Evolutionary conservation across 129 eudicot species (phyloP).

Genomic region (Dittrichia graveolens): DNA sequence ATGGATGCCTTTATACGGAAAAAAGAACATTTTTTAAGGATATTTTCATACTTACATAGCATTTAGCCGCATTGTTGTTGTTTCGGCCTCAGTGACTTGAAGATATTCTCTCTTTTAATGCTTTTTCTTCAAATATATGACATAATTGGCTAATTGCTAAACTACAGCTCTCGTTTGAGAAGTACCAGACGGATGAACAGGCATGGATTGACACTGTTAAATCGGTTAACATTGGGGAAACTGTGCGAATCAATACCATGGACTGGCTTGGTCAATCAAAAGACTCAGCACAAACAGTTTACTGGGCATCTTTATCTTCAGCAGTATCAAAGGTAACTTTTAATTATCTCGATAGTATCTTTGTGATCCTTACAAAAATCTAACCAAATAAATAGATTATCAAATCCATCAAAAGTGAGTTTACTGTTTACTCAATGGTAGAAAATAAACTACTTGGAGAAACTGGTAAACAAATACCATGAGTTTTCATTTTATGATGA

Average conservation of each 20-base stretch:
- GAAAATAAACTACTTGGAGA: too few species aligned
- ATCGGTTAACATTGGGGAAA: constrained; percentile 59
- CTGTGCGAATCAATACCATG: constrained; percentile 81
- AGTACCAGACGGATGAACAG: constrained; percentile 80
- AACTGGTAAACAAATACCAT: too few species aligned
- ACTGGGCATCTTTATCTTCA: constrained; percentile 76
- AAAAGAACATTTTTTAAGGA: too few species aligned
- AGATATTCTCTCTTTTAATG: neutral
- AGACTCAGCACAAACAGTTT: constrained; percentile 52
- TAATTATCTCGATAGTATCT: neutral
- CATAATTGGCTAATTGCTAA: neutral
- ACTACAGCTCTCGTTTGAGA: constrained; percentile 69
- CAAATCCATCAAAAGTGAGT: too few species aligned
- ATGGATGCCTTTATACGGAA: too few species aligned
- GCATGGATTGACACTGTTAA: constrained; percentile 84
- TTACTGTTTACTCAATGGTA: too few species aligned
- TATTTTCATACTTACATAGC: too few species aligned
- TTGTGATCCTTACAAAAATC: neutral
- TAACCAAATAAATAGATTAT: neutral
- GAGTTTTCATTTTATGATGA: too few species aligned
- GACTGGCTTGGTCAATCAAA: constrained; percentile 95
- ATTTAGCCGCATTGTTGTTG: too few species aligned
- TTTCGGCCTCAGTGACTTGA: too few species aligned
- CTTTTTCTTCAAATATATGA: neutral
- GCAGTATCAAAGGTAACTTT: constrained; percentile 72